phyloP scores from a whole-genome alignment of 1,284 basidiomycete genomes.

The Ustilago nuda region DNA sequence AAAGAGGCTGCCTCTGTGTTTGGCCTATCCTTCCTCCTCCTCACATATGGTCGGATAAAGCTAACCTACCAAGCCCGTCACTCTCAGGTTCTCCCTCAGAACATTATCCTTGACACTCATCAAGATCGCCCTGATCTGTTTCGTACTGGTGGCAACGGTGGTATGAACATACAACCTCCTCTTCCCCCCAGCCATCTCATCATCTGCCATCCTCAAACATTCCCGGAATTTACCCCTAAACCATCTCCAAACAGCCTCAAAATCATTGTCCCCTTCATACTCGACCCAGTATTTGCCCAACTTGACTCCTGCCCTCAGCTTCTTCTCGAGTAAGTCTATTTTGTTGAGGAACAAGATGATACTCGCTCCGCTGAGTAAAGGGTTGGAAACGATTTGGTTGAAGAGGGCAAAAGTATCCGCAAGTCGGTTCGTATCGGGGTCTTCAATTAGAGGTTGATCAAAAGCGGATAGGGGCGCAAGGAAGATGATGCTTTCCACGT shows the following conservation, averaged over 20 bases:
- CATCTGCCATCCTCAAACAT: slow-evolving; percentile 16
- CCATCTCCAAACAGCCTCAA: slow-evolving; percentile 55
- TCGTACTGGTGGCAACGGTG: slow-evolving; percentile 55
- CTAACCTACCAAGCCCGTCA: slow-evolving; percentile 36
- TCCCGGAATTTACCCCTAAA: slow-evolving; percentile 48
- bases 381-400: slow-evolving; percentile 38
- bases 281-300: slow-evolving; percentile 33
- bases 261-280: slow-evolving; percentile 50
- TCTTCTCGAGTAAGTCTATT: slow-evolving; percentile 52
- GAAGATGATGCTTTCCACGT: slow-evolving; percentile 53
- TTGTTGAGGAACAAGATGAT: slow-evolving; percentile 62
- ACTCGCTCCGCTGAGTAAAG: slow-evolving; percentile 32
- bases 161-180: slow-evolving; percentile 57
- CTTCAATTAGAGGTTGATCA: slow-evolving; percentile 53
- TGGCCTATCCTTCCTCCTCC: too few relatives aligned
- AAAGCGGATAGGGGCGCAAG: slow-evolving; percentile 58
- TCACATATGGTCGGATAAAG: too few relatives aligned
- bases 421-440: slow-evolving; percentile 40
- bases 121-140: slow-evolving; percentile 53
- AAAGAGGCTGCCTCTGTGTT: too few relatives aligned
- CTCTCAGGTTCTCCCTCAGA: slow-evolving; percentile 39
- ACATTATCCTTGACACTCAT: slow-evolving; percentile 56
- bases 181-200: slow-evolving; percentile 1
- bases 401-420: slow-evolving; percentile 49
- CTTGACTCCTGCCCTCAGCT: slow-evolving; percentile 26